Evolutionary conservation across 1,284 basidiomycete genomes (phyloP), one percentile per base, ranked within the genome.

Genomic region (Somion occarium): DNA sequence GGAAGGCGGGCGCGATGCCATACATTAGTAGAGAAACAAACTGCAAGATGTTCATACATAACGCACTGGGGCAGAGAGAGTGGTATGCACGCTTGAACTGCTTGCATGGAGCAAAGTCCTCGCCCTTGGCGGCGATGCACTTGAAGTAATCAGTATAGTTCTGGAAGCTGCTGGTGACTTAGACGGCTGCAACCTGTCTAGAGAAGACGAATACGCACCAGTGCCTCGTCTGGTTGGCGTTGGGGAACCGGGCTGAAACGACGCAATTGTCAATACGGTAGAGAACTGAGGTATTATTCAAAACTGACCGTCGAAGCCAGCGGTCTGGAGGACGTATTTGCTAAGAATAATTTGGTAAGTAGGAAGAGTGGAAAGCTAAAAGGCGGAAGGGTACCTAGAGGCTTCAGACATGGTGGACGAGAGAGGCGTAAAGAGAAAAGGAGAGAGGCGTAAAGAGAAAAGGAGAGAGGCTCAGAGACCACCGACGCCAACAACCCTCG

Each of bases 101-200:
- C 78, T 96, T 94, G 89, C 97, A 99, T 7, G 97, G 94, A 20
- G 88, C 85, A 69, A 88, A 98, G 55, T 99, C 97, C 65, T 99
- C 96, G 59, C 97, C 97, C 78, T 98, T 98, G 63, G 93, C 94
- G 65, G 91, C 78, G 64, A 98, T 77, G 71, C 97, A 99, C 74
- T 96, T 97, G 86, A 93, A 92, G 80, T 96, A 97, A 74, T 99
- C 93, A 55, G 90, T 88, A 72, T 93, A 98, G 75, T 94, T 95
- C 76, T 98, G 95, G 85, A 87, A 92, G 72, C 87, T 91, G 59
- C 11, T 37, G 18, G 37, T 27, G 19, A 38, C 4, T 43, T 42
- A 19, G 38, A 22, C 26, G 19, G 23, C 11, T 12, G 22, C 24
- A 19, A 43, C 5, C 49, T 20, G 44, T 42, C 20, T 38, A 34